Percentiles rank a stretch among this genome's conserved stretches.
Evolutionary conservation across 2,329 filamentous ascomycete species (phyloP).

Genomic region (Talaromyces rugulosus): DNA sequence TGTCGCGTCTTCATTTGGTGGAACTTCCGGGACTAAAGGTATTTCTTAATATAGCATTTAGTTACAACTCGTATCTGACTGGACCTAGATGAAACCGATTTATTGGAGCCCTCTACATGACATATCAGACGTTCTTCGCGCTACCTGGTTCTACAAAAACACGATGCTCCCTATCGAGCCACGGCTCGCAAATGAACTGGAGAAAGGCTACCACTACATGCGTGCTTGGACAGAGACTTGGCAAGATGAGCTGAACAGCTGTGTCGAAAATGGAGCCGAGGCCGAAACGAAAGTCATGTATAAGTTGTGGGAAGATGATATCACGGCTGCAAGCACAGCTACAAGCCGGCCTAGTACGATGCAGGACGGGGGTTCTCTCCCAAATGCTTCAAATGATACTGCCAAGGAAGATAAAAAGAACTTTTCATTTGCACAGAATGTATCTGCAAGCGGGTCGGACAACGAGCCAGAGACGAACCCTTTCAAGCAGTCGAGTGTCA

Average conservation of each 20-base stretch:
- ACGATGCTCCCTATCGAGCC: constrained; percentile 88
- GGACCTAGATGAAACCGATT: constrained; percentile 78
- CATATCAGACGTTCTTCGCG: constrained; percentile 72
- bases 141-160: constrained; percentile 97
- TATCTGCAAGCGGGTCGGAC: constrained; percentile 37
- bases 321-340: constrained; percentile 30
- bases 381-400: constrained; percentile 7
- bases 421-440: constrained; percentile 31
- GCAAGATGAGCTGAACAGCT: constrained; percentile 84
- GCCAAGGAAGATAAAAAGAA: constrained; percentile 20
- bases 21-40: constrained; percentile 66
- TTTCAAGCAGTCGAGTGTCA: constrained; percentile 74
- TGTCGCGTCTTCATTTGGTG: constrained; percentile 86
- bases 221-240: constrained; percentile 89
- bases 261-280: constrained; percentile 79
- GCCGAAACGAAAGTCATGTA: constrained; percentile 91
- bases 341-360: constrained; percentile 34
- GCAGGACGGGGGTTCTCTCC: constrained; percentile 28
- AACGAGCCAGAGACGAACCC: constrained; percentile 48
- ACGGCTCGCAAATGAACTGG: constrained; percentile 82
- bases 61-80: not conserved
- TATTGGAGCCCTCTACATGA: constrained; percentile 97
- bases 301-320: constrained; percentile 66
- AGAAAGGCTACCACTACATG: constrained; percentile 83
- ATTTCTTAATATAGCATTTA: constrained; percentile 4